Conservation (phyloP, 768 basidiomycete genomes). For the Multifurca ochricompacta region DNA sequence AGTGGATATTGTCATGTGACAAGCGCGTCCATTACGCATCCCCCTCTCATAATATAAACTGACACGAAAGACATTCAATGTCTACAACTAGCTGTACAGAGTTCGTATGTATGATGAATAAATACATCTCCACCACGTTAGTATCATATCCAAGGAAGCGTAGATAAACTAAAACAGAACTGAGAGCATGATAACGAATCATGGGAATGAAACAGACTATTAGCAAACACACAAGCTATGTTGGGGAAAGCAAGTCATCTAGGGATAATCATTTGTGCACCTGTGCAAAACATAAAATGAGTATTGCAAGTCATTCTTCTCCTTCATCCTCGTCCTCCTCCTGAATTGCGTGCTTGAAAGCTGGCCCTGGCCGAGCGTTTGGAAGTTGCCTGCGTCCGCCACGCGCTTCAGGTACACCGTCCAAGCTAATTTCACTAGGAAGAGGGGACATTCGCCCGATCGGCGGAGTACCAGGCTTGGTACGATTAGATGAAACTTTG, state of each 20-base stretch:
- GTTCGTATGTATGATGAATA: slow-evolving; percentile 2
- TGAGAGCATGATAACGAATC: slow-evolving; percentile 11
- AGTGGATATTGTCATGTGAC: not conserved
- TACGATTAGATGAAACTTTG: slow-evolving; percentile 26
- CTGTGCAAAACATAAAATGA: not conserved
- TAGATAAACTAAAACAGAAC: slow-evolving; percentile 12
- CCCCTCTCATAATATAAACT: too few species aligned
- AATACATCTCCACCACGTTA: slow-evolving; percentile 11
- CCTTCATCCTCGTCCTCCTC: slow-evolving; percentile 86
- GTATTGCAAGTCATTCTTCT: slow-evolving; percentile 29
- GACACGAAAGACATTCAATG: not conserved
- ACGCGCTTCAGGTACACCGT: slow-evolving; percentile 40
- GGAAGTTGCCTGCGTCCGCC: slow-evolving; percentile 64
- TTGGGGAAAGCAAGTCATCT: slow-evolving; percentile 2
- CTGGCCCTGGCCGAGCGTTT: slow-evolving; percentile 46
- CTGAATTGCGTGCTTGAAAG: slow-evolving; percentile 65
- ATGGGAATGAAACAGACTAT: slow-evolving; percentile 4
- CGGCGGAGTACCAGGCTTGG: slow-evolving; percentile 51
- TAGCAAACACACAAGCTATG: too few species aligned
- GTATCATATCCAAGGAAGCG: slow-evolving; percentile 9
- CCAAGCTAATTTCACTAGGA: slow-evolving; percentile 42
- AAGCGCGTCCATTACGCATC: slow-evolving; percentile 12
- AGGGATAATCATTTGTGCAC: slow-evolving; percentile 6
- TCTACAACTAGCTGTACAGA: slow-evolving; percentile 1
- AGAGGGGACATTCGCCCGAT: slow-evolving; percentile 54